Evolutionary conservation across 2,329 filamentous ascomycete species (phyloP).

Genomic region (Onygenales sp.): DNA sequence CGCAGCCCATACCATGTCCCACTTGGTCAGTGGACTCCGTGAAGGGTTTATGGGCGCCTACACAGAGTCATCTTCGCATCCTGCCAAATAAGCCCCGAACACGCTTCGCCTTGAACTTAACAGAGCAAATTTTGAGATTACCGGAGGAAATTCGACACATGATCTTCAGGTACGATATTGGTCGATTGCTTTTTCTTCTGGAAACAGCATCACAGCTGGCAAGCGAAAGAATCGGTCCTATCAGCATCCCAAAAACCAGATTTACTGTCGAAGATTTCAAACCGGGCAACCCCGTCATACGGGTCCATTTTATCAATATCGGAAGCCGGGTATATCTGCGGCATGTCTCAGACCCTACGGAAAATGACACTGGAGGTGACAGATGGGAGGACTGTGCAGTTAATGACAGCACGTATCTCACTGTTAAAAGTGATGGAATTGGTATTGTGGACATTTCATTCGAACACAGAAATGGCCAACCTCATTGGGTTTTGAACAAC

Average conservation of each 20-base stretch:
- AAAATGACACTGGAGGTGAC: not conserved
- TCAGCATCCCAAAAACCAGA: constrained; percentile 4
- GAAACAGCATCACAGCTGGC: constrained; percentile 7
- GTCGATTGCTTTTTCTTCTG: constrained; percentile 9
- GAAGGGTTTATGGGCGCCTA: too few species aligned
- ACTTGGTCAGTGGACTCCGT: too few species aligned
- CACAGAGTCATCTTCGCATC: too few species aligned
- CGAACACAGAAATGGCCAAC: not conserved
- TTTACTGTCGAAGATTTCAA: constrained; percentile 5
- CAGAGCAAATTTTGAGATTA: not conserved
- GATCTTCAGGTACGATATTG: constrained; percentile 10
- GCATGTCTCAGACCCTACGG: constrained; percentile 1
- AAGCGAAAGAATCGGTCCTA: not conserved
- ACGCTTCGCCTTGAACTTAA: not conserved
- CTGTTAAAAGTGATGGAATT: constrained; percentile 8
- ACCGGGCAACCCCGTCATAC: constrained; percentile 2
- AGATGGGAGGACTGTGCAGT: constrained; percentile 6
- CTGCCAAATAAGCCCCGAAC: not conserved
- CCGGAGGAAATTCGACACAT: constrained; percentile 7
- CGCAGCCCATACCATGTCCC: too few species aligned
- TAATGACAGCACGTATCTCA: constrained; percentile 7
- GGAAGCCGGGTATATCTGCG: constrained; percentile 8
- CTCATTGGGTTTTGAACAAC: constrained; percentile 9
- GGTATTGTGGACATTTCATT: constrained; percentile 11
- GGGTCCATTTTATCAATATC: constrained; percentile 6